Base-by-base conservation (phyloP, 2,329 filamentous ascomycete species). In the Xylaria sp. region DNA sequence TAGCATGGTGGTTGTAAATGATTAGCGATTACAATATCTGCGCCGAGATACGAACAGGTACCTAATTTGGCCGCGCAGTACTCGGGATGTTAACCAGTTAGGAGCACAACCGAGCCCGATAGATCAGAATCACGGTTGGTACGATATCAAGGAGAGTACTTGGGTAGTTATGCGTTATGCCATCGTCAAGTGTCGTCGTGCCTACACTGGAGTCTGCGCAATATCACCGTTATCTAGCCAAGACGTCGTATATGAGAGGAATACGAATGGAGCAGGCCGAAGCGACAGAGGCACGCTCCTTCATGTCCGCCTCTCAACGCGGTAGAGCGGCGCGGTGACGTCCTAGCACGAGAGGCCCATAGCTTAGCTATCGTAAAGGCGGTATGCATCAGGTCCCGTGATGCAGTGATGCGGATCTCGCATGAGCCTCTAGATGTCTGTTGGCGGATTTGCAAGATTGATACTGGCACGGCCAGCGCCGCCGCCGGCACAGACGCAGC, bases 331-430 rank as follows among this genome's bases (percentile, higher is more conserved):
- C 66, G 53, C 51, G 44, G 63, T 60, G 59, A 69, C 21, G 60
- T 60, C 37, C 47, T 29, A 48, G 23, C 29, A 5, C 47, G 37
- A 60, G 54, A 40, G 50, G 47, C 23, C 29, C n/a, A 50, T 21
- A 12, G 23, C 47, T 69, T 63, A 60, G 54, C 63, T 5, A 51
- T 66, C 47, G n/a, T 63, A 69, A 66, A 69, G 63, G 67, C 67
- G 67, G 67, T 69, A 69, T 66, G 67, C 67, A 69, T 23, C 23
- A 9, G 47, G 67, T 66, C 67, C 42, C 63, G 54, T 69, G 67
- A 69, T 48, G 59, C 47, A 59, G 44, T 51, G 47, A 40, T 66
- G 67, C 63, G 67, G 67, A 69, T 66, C 63, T 66, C 29, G 67
- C 63, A 66, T 69, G 63, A 60, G 63, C 51, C 35, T 65, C 62